Base-by-base conservation (phyloP, 306 rosid species). In the Macrotyloma uniflorum region DNA sequence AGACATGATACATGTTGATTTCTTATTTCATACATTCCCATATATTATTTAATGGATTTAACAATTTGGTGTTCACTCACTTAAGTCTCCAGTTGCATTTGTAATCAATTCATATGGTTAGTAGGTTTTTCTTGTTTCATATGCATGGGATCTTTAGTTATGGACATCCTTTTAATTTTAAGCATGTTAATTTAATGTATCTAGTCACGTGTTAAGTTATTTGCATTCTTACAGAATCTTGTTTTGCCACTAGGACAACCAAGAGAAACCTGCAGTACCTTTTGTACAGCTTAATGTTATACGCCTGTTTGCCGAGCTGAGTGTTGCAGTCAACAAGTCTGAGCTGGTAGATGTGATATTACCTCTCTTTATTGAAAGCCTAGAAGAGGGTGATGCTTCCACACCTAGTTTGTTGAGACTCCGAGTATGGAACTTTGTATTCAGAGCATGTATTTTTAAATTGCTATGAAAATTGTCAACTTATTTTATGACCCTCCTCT, bases 321-420 rank as follows among this genome's bases (percentile, higher is more conserved):
- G 85, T 35, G 91, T 84, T 77, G 88, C 94, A 49, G 90, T 89
- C 68, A 93, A 88, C 84, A 88, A 93, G 84, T 83, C 98, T 30
- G 98, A 93, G 85, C 88, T 91, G 36, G 97, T 95, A 77, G 96
- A 95, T 73, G 83, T 85, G 90, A 93, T 95, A 79, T 91, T 95
- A 76, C 98, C 99, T 23, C 93, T 93, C 72, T 95, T 95, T 69
- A 87, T 95, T 55, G 99, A 95, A 86, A 95, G 91, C 86, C 85
- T 93, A 86, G 98, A 95, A 83, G 99, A 93, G 93, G 98, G 99
- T 5, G 98, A 95, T 82, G 99, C 99, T 77, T 89, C 99, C 78
- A 85, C 90, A 83, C 98, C 99, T 69, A 88, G 97, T 88, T 88
- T 90, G 81, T 78, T 95, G 90, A 85, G 99, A 90, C 98, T 95